Conservation (phyloP, 179 eudicot species). For the Dionaea muscipula region DNA sequence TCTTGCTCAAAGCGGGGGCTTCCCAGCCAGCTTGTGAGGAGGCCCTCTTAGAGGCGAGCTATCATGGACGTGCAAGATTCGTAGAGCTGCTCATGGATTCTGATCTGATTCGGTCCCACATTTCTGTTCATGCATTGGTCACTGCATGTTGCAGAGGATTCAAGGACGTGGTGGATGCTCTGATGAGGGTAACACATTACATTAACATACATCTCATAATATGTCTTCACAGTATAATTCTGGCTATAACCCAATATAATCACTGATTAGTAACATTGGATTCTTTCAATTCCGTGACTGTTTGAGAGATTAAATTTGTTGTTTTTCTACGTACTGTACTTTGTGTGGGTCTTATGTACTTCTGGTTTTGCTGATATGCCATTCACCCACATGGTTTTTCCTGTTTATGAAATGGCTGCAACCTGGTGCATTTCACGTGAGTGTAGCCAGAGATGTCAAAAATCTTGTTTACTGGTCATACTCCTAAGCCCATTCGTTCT, state of each 20-base stretch:
- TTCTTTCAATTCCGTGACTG: background rate
- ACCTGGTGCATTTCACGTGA: background rate
- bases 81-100: constrained; percentile 61
- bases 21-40: constrained; percentile 94
- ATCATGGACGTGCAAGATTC: constrained; percentile 50
- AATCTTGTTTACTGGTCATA: too few relatives aligned
- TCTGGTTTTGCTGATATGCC: background rate
- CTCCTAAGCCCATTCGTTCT: too few relatives aligned
- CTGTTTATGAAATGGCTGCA: background rate
- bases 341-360: background rate
- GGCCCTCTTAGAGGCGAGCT: constrained; percentile 77
- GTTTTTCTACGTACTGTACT: background rate
- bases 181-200: constrained; percentile 50
- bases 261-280: too few relatives aligned
- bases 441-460: background rate
- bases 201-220: background rate
- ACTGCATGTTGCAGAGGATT: constrained; percentile 84
- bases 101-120: constrained; percentile 71
- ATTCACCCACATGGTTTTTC: constrained; percentile 1
- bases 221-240: background rate
- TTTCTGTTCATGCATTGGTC: constrained; percentile 73
- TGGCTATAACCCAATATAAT: too few relatives aligned
- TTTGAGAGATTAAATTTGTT: background rate
- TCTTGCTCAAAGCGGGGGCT: constrained; percentile 74
- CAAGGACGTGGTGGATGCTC: constrained; percentile 47